Evolutionary conservation across 108 stramenopile genomes (phyloP).

Genomic region (Pseudonitzschia delicatissima): DNA sequence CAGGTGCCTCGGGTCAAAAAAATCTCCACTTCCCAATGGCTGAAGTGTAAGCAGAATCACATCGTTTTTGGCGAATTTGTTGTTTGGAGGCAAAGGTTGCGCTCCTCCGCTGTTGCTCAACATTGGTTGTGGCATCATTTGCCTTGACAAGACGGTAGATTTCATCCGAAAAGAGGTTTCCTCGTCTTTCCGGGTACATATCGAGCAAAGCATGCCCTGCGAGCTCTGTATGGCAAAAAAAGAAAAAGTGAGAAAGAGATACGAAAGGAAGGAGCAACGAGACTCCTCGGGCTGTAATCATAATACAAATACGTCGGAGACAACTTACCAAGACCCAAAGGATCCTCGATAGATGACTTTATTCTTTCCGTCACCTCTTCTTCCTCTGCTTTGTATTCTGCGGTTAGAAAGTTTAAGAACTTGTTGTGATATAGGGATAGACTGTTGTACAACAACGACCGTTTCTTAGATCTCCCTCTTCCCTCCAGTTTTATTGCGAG

Average conservation of each 20-base stretch:
- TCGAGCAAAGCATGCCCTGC: conserved; percentile 74
- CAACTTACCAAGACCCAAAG: conserved; percentile 30
- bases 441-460: conserved; percentile 66
- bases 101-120: not conserved
- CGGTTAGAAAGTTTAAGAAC: conserved; percentile 62
- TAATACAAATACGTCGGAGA: not conserved
- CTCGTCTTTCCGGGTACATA: conserved; percentile 68
- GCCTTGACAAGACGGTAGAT: conserved; percentile 79
- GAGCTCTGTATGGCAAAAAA: conserved; percentile 29
- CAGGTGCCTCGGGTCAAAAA: conserved; percentile 47
- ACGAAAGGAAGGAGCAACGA: not conserved
- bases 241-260: not conserved
- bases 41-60: conserved; percentile 76
- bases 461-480: conserved; percentile 68
- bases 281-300: not conserved
- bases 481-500: conserved; percentile 35
- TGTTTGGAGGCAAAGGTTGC: conserved; percentile 54
- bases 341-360: conserved; percentile 68
- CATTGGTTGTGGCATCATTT: conserved; percentile 60
- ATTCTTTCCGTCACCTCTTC: conserved; percentile 69
- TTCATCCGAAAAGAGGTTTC: conserved; percentile 84
- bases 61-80: conserved; percentile 80
- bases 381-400: conserved; percentile 80
- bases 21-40: conserved; percentile 81
- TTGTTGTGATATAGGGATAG: conserved; percentile 71